phyloP scores from a whole-genome alignment of 768 basidiomycete genomes.

The Psilocybe subaeruginosa region DNA sequence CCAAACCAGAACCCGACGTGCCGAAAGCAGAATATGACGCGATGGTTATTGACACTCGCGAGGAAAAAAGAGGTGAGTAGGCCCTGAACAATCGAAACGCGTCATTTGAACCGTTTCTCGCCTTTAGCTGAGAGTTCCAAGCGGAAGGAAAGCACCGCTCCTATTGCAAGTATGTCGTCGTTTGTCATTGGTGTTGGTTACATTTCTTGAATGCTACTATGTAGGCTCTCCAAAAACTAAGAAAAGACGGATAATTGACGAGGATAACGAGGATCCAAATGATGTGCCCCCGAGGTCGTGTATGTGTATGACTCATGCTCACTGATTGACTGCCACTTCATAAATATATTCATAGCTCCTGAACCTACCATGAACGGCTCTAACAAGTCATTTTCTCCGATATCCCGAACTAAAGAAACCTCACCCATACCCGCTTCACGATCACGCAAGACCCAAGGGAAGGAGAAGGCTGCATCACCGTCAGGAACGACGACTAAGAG shows the following conservation, averaged over 20 bases:
- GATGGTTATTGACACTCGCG: slow-evolving; percentile 34
- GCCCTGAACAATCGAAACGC: background rate
- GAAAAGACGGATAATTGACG: slow-evolving; percentile 54
- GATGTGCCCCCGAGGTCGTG: slow-evolving; percentile 7
- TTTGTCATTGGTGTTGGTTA: background rate
- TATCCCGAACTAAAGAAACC: background rate
- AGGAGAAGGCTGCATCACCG: slow-evolving; percentile 12
- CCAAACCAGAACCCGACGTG: slow-evolving; percentile 14
- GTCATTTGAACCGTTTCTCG: background rate
- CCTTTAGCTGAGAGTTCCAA: slow-evolving; percentile 43
- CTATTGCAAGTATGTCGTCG: slow-evolving; percentile 15
- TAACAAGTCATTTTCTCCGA: background rate
- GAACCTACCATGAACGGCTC: background rate
- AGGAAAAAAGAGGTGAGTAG: slow-evolving; percentile 24
- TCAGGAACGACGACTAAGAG: slow-evolving; percentile 18
- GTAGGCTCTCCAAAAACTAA: slow-evolving; percentile 39
- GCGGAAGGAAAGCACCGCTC: slow-evolving; percentile 32
- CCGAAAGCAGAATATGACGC: slow-evolving; percentile 26
- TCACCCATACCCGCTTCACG: slow-evolving; percentile 3
- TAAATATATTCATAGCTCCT: background rate
- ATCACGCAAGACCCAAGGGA: slow-evolving; percentile 16
- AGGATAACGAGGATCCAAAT: slow-evolving; percentile 50
- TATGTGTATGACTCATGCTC: background rate
- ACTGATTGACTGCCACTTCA: background rate
- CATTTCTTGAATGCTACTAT: slow-evolving; percentile 1